Base-by-base conservation (phyloP, 2,329 filamentous ascomycete species). In the Penicillium brevicompactum region DNA sequence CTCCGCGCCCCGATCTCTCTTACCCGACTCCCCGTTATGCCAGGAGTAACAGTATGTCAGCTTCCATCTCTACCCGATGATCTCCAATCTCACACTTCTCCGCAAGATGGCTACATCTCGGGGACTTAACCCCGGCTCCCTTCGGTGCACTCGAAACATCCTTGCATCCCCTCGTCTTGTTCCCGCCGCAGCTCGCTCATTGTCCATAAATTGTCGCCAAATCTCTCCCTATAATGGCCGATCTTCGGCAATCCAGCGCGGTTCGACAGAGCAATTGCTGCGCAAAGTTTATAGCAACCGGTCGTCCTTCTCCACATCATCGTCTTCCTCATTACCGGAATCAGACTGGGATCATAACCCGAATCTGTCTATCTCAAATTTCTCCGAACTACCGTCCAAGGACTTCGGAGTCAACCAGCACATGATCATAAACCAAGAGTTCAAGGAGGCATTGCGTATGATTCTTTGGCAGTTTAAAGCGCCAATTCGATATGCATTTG, bases 381-480 rank as follows among this genome's bases (percentile, higher is more conserved):
- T 93, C 76, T 86, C 87, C 30, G 83, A 93, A 68, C 81, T 94
- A 21, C 90, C 90, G 2, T 87, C 89, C 62, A 83, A 84, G 58
- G 87, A 90, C 65, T 97, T 97, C 65, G 94, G 94, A 14, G 87
- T 92, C 65, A 99, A 99, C 66, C 94, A 99, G 74, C 90, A 97
- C 76, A 96, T 97, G 81, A 82, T 91, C 57, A 95, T 97, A 70
- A 95, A 97, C 70, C 87, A 91, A 70, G 92, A 97, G 72, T 94
- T 97, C 74, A 97, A 96, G 70, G 90, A 97, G 74, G 88, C 88
- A 11, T 76, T 99, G 67, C 86, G 92, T 51, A 86, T 92, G 66
- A 90, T 97, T 61, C 80, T 97, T 21, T 94, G 92, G 84, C 86
- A 95, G 67, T 97, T 99, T 74, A 84, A 88, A 49, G 93, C 94